Conservation (phyloP, 78 protist species). For the slime mould (Dictyostelium discoideum) region dicty_2.7 NC_007089.4:1718001-1718500, state of each 20-base stretch:
- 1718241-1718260: neutral
- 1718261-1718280: neutral
- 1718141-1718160: neutral
- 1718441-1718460: neutral
- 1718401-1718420: neutral
- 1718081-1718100: neutral
- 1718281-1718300: neutral
- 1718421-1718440: neutral
- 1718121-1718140: neutral
- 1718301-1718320: neutral
- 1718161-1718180: neutral
- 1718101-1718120: neutral
- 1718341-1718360: slow-evolving; percentile 20
- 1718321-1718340: slow-evolving; percentile 14
- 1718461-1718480: neutral
- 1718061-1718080: neutral
- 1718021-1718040: too few species aligned
- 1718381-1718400: neutral
- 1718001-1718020: neutral
- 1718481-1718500: neutral
- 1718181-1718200: neutral
- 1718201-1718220: neutral
- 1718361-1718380: slow-evolving; percentile 2
- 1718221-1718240: neutral
- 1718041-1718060: neutral